phyloP scores from a whole-genome alignment of 768 basidiomycete genomes.

The Leccinum boreale region DNA sequence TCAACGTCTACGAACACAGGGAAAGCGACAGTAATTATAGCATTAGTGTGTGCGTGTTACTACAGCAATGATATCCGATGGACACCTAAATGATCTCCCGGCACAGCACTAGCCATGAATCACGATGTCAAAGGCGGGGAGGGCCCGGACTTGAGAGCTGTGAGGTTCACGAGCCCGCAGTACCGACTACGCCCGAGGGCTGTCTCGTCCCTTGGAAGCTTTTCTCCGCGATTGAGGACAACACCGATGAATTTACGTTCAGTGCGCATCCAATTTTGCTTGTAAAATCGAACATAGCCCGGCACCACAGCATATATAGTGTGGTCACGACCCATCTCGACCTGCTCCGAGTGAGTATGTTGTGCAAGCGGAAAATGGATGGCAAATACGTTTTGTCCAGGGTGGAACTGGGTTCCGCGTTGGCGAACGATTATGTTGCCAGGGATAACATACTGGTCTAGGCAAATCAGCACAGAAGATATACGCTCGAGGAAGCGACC shows the following conservation, averaged over 20 bases:
- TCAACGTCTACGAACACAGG: neutral
- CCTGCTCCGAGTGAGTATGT: slow-evolving; percentile 43
- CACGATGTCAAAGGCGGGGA: slow-evolving; percentile 2
- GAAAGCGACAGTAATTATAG: slow-evolving; percentile 10
- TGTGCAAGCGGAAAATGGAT: neutral
- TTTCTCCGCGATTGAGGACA: slow-evolving; percentile 77
- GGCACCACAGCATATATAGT: slow-evolving; percentile 89
- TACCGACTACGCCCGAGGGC: slow-evolving; percentile 76
- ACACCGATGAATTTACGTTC: slow-evolving; percentile 83
- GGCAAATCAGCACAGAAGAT: slow-evolving; percentile 8
- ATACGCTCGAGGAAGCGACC: slow-evolving; percentile 13
- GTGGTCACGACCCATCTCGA: slow-evolving; percentile 90
- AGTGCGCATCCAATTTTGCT: slow-evolving; percentile 66
- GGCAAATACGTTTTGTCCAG: slow-evolving; percentile 82
- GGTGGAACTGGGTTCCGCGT: slow-evolving; percentile 88
- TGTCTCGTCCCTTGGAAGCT: slow-evolving; percentile 78
- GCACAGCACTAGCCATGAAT: neutral
- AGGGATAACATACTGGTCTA: slow-evolving; percentile 89
- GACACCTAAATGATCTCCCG: neutral
- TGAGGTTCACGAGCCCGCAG: slow-evolving; percentile 75
- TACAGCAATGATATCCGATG: slow-evolving; percentile 16
- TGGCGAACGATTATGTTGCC: slow-evolving; percentile 97
- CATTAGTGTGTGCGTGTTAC: slow-evolving; percentile 10
- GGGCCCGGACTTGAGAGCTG: slow-evolving; percentile 25
- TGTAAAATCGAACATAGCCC: slow-evolving; percentile 94